phyloP scores from a whole-genome alignment of 371 early-diverging fungal species.

The Dichotomocladium elegans region DNA sequence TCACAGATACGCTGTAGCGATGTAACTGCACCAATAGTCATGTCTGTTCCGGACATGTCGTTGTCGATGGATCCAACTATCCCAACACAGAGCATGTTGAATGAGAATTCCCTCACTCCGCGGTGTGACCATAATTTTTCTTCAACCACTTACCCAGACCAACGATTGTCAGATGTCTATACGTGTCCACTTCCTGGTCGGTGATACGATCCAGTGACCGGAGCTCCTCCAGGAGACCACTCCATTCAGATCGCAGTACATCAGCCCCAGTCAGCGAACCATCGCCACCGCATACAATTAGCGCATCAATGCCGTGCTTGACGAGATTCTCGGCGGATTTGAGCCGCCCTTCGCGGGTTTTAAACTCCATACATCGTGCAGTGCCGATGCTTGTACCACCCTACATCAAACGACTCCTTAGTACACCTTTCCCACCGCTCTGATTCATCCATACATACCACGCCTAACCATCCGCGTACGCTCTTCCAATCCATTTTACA shows the following conservation, averaged over 20 bases:
- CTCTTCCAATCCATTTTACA: conserved; percentile 87
- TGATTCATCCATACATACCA: conserved; percentile 45
- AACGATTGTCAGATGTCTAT: conserved; percentile 82
- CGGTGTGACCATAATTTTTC: too few relatives aligned
- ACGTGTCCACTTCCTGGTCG: conserved; percentile 50
- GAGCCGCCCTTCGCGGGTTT: conserved; percentile 84
- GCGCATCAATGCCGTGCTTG: conserved; percentile 88
- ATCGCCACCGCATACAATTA: conserved; percentile 98
- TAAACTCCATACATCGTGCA: conserved; percentile 89
- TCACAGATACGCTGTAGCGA: conserved; percentile 98
- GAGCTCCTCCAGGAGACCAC: conserved; percentile 74
- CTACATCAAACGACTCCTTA: conserved; percentile 24
- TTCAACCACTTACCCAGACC: too few relatives aligned
- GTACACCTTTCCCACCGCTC: neutral
- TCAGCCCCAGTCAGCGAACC: conserved; percentile 98
- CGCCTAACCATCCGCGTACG: conserved; percentile 81
- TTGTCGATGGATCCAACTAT: conserved; percentile 97
- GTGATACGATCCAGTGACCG: conserved; percentile 54
- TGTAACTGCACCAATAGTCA: conserved; percentile 96
- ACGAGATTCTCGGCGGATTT: conserved; percentile 86
- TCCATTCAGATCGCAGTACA: conserved; percentile 91
- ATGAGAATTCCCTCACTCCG: too few relatives aligned
- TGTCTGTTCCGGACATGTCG: conserved; percentile 96
- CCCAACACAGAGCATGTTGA: too few relatives aligned
- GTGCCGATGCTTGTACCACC: conserved; percentile 99